Evolutionary conservation across 1,139 yeast species (phyloP).

Genomic region (Nakaseomyces kungkrabaensis): DNA sequence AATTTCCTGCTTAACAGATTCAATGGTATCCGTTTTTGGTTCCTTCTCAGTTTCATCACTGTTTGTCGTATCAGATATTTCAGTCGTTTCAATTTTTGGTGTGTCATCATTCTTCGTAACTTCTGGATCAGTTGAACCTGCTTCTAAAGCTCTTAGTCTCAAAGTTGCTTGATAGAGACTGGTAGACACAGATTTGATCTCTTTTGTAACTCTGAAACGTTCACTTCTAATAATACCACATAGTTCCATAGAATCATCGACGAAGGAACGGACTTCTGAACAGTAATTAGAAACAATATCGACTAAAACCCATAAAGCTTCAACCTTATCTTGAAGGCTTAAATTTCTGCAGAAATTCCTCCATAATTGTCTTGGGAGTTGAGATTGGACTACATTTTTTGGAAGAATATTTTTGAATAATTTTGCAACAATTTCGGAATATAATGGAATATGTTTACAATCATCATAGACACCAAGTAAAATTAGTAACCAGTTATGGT

Average conservation of each 20-base stretch:
- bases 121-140: background rate
- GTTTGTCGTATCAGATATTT: background rate
- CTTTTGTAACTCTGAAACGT: constrained; percentile 23
- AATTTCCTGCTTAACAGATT: constrained; percentile 22
- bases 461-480: constrained; percentile 57
- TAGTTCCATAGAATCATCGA: constrained; percentile 28
- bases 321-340: constrained; percentile 21
- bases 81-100: constrained; percentile 31
- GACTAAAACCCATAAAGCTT: constrained; percentile 24
- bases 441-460: constrained; percentile 23
- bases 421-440: constrained; percentile 17
- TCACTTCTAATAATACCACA: constrained; percentile 29
- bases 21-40: constrained; percentile 31
- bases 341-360: constrained; percentile 25
- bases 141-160: background rate
- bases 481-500: constrained; percentile 79
- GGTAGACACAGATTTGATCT: constrained; percentile 14
- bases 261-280: constrained; percentile 23
- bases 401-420: constrained; percentile 22
- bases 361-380: constrained; percentile 28
- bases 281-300: constrained; percentile 26
- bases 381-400: constrained; percentile 15
- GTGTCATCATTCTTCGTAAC: background rate
- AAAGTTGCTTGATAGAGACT: constrained; percentile 4
- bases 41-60: constrained; percentile 4